Conservation (phyloP, 2,329 filamentous ascomycete species). For the Ophiostoma tasmaniense region DNA sequence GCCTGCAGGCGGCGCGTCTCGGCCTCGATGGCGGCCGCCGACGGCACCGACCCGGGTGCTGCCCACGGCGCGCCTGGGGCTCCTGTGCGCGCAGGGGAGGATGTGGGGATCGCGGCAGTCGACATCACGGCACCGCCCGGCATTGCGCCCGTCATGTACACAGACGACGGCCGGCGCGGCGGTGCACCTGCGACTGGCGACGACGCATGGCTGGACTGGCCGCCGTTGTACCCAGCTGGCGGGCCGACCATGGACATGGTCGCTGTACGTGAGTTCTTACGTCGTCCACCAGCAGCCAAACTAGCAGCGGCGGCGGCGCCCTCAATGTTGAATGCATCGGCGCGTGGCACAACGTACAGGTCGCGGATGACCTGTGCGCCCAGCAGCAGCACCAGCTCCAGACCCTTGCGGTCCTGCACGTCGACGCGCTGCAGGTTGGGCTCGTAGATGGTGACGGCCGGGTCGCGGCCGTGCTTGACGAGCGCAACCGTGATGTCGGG, state of each 20-base stretch:
- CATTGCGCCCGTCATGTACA: neutral
- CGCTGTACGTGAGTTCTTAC: constrained; percentile 36
- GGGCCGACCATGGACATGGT: constrained; percentile 15
- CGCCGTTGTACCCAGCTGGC: neutral
- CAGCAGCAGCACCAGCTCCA: constrained; percentile 71
- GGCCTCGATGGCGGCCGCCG: constrained; percentile 49
- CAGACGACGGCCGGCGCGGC: constrained; percentile 4
- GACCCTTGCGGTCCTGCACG: constrained; percentile 85
- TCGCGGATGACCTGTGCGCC: constrained; percentile 57
- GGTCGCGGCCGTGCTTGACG: constrained; percentile 61
- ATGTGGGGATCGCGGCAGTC: neutral
- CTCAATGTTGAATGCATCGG: constrained; percentile 70
- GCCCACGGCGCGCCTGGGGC: neutral
- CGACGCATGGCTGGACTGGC: neutral
- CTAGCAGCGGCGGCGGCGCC: constrained; percentile 29
- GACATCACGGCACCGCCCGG: constrained; percentile 12
- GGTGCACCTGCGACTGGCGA: neutral
- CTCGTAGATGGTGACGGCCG: constrained; percentile 74
- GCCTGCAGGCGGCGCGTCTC: constrained; percentile 67
- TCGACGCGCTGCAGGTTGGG: constrained; percentile 85
- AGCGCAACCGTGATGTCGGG: constrained; percentile 93
- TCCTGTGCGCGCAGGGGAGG: neutral
- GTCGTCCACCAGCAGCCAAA: constrained; percentile 16
- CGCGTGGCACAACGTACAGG: constrained; percentile 54
- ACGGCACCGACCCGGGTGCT: constrained; percentile 15